Conservation (phyloP, 208 protist species). For the Wallacemonas sp. region DNA sequence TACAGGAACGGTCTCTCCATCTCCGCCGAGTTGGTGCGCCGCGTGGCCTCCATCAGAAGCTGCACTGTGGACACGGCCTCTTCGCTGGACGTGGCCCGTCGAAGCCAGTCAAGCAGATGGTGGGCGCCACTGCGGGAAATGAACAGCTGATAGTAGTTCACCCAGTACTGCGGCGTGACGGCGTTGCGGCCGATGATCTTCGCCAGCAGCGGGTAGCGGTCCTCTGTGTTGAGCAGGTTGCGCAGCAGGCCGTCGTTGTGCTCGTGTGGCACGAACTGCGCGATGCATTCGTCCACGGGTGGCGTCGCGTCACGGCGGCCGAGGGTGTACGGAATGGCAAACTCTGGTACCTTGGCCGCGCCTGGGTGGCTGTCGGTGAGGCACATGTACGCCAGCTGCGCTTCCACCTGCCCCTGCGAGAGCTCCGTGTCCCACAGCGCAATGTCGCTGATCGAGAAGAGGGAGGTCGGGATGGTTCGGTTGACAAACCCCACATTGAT, state of each 20-base stretch:
- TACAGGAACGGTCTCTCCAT: conserved; percentile 35
- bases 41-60: conserved; percentile 44
- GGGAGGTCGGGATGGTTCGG: conserved; percentile 23
- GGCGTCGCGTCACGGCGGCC: conserved; percentile 3
- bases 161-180: conserved; percentile 59
- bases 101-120: conserved; percentile 73
- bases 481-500: conserved; percentile 63
- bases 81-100: conserved; percentile 26
- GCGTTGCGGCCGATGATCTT: conserved; percentile 70
- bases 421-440: conserved; percentile 73
- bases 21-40: conserved; percentile 39
- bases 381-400: conserved; percentile 34
- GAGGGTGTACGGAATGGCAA: conserved; percentile 51
- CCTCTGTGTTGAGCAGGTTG: conserved; percentile 38
- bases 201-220: conserved; percentile 39
- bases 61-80: conserved; percentile 50
- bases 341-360: conserved; percentile 40
- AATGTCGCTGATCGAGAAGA: conserved; percentile 73
- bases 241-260: conserved; percentile 46
- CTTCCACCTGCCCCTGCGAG: conserved; percentile 62
- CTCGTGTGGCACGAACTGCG: conserved; percentile 70
- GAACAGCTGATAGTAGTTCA: conserved; percentile 74
- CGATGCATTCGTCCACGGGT: conserved; percentile 55
- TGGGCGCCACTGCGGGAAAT: conserved; percentile 52
- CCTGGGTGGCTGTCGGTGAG: conserved; percentile 7